phyloP scores from a whole-genome alignment of 805 yeast species.

The Sugiyamaella lignohabitans region DNA sequence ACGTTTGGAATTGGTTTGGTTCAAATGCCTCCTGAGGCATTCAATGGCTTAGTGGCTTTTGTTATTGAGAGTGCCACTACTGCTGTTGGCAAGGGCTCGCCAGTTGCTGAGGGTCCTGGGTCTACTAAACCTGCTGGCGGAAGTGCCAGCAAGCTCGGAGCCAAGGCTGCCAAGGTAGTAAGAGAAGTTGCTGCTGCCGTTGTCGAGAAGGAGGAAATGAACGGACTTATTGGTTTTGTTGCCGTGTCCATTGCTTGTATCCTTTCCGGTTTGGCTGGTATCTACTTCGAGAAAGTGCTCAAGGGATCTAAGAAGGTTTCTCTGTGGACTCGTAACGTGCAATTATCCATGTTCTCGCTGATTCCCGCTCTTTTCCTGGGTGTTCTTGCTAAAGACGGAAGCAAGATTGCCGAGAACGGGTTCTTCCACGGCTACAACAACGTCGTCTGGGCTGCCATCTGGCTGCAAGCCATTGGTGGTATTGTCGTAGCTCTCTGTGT shows the following conservation, averaged over 20 bases:
- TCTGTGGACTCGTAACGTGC: constrained; percentile 38
- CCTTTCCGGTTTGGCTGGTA: constrained; percentile 38
- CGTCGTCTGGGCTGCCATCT: constrained; percentile 35
- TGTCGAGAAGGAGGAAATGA: constrained; percentile 22
- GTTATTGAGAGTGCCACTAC: constrained; percentile 11
- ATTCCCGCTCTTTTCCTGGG: constrained; percentile 37
- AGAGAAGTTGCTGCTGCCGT: background rate
- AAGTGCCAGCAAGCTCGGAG: background rate
- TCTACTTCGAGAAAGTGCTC: constrained; percentile 38
- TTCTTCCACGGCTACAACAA: constrained; percentile 36
- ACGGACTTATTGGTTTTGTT: constrained; percentile 28
- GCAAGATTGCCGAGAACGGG: constrained; percentile 30
- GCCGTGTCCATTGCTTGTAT: constrained; percentile 36
- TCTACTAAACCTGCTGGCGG: background rate
- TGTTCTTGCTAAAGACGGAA: constrained; percentile 32
- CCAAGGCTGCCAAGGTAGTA: background rate
- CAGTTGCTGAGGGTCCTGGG: no score
- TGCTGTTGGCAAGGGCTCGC: background rate
- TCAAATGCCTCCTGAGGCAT: constrained; percentile 32
- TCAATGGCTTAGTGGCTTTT: constrained; percentile 15
- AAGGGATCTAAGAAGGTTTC: constrained; percentile 33
- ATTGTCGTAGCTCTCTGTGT: constrained; percentile 38
- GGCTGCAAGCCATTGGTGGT: constrained; percentile 37
- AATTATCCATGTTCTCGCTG: constrained; percentile 35
- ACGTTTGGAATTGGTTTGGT: constrained; percentile 37